Evolutionary conservation across 148 eudicot species (phyloP), one percentile per base, ranked within the genome.

Genomic region (Cornus florida): DNA sequence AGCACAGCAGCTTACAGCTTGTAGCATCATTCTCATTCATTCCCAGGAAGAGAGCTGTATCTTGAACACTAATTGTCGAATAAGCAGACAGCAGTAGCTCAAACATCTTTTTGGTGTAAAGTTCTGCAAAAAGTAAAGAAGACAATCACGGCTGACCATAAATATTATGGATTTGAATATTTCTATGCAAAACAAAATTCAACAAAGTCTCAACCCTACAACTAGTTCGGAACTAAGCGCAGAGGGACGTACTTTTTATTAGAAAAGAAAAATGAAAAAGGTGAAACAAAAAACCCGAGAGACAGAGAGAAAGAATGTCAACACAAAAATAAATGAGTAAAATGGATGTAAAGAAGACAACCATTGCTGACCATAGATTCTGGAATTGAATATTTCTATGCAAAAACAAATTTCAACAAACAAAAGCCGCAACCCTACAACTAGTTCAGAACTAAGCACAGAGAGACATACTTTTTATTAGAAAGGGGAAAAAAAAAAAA

Each of bases 71-170:
- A 73, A 95, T 92, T 50, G 97, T 95, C 31, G 97, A 93, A 89
- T 95, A 93, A 78, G 97, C 97, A 80, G 94, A 88, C 77, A 85
- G 83, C 78, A 93, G 83, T 75, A 93, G 87, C 56, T 90, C 89
- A 87, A 95, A 93, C 93, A 95, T 93, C 83, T 91, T 91, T 84
- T 77, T 90, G 20, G 93, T 93, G 85, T 95, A 93, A 53, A 81
- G 84, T 56, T 89, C 97, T 92, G 88, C 89, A 88, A 82, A 71
- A 69, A 43, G 19, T 33, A 43, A 7, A 22, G 39, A 72, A 38
- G 1, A 70, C 0, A 62, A 20, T 28, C 35, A 10, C 32, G 3
- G n/a, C 13, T 69, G 32, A 59, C 12, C 10, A 66, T 38, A 68
- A 48, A 16, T 53, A 17, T 48, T 11, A 48, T 1, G 10, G 53